Base-by-base conservation (phyloP, 73 alveolate genomes). In the Tetrahymena malaccensis region DNA sequence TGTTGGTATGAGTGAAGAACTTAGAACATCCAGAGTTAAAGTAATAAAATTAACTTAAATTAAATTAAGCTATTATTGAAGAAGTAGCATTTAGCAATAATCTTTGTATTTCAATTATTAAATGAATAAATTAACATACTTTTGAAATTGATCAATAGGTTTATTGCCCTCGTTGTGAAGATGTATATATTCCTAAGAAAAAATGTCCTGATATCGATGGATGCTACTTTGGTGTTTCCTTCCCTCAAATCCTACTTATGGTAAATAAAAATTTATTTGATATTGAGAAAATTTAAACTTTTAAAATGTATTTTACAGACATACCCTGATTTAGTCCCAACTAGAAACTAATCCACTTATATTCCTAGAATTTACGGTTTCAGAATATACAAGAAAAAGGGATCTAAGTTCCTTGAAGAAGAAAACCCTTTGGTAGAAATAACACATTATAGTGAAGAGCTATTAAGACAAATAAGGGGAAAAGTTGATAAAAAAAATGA, bases 91-190 rank as follows among this genome's bases (percentile, higher is more conserved):
- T 56, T 25, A 10, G 85, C 25, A 56, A 25, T 22, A 25, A 9
- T 56, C 16, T 40, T 40, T 6, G 11, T 40, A 4, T 40, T 40
- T 40, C 11, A 6, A 0, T 50, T 5, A 15, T 10, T 50, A 50
- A 50, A 0, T 15, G 9, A 15, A 21, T 44, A 21, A 19, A 50
- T 50, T 50, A 19, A 50, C 13, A 2, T 50, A 13, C 3, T 0
- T 50, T 15, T 50, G 10, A 50, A 19, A 70, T 70, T 31, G 19
- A 27, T n/a, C n/a, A n/a, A n/a, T 22, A 70, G 89, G 98, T 98
- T 21, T 99, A 84, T 97, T 99, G 99, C 96, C 99, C 99, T 34
- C 96, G 98, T 95, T 99, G 99, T 93, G 98, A 99, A 96, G 99
- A 99, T 93, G 99, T 98, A 89, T 99, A 98, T 94, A 93, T 98